Evolutionary conservation across 2,329 filamentous ascomycete species (phyloP), one percentile per base, ranked within the genome.

Genomic region (Hyphodiscus sp.): DNA sequence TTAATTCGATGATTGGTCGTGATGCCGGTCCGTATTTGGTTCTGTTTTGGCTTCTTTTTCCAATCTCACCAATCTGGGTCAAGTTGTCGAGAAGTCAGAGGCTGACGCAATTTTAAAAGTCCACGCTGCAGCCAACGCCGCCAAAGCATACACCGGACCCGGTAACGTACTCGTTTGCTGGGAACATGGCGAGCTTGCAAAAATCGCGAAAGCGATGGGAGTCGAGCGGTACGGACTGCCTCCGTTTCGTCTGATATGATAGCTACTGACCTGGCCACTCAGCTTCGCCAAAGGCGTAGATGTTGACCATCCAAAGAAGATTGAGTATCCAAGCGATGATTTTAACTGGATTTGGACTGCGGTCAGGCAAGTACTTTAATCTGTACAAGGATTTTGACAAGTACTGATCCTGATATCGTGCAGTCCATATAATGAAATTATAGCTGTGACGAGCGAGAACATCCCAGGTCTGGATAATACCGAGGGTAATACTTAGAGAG

Each of bases 81-180:
- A n/a, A n/a, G n/a, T n/a, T n/a, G n/a, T n/a, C n/a, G n/a, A n/a
- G n/a, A n/a, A n/a, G n/a, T n/a, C n/a, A n/a, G n/a, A n/a, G n/a
- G n/a, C n/a, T n/a, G n/a, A n/a, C n/a, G n/a, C n/a, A n/a, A n/a
- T n/a, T n/a, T n/a, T n/a, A n/a, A n/a, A 84, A 56, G 62, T 70
- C 11, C 65, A 73, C 11, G 82, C 78, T 52, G 80, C 83, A 18
- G 70, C 71, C 19, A 66, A 80, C 3, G 72, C 69, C 0, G 74
- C 82, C 2, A 63, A 77, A 2, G 59, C 59, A 4, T 82, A 79
- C 54, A 51, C 61, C 0, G 78, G 79, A 0, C 54, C 65, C 0
- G 79, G 79, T 1, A 83, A 83, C 58, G 77, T 84, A 48, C 67
- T 84, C 26, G 76, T 83, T 20, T 60, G 79, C 70, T 83, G 80